Conservation (phyloP, 2,329 filamentous ascomycete genomes). For the Penicillium sp. region DNA sequence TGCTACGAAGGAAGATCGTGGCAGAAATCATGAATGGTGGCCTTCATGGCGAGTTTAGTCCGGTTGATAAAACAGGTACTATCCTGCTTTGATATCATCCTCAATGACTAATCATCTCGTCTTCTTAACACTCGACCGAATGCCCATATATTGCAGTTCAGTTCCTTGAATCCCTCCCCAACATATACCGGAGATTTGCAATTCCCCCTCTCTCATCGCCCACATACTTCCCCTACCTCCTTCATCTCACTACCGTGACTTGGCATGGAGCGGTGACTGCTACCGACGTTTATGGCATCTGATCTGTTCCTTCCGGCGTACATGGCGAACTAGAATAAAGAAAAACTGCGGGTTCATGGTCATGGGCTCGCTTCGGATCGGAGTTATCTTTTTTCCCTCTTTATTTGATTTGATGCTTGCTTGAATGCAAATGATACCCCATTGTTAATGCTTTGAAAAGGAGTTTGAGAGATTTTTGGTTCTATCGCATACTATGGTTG, state of each 20-base stretch:
- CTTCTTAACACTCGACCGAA: not conserved
- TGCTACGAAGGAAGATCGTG: conserved; percentile 48
- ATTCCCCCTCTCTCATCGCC: not conserved
- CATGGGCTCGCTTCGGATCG: not conserved
- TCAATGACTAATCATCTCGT: not conserved
- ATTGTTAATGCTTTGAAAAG: conserved; percentile 4
- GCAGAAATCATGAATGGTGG: conserved; percentile 49
- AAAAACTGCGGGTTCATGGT: conserved; percentile 6
- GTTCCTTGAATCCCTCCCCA: not conserved
- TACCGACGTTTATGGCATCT: conserved; percentile 6
- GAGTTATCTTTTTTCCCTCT: not conserved
- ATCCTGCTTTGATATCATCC: conserved; percentile 22
- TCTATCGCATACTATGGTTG: not conserved
- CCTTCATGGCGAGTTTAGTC: conserved; percentile 44
- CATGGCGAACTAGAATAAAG: conserved; percentile 16
- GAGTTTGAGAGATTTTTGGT: not conserved
- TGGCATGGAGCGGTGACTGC: not conserved
- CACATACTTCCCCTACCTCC: not conserved
- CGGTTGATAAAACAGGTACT: conserved; percentile 20
- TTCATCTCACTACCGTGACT: not conserved
- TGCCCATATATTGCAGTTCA: not conserved
- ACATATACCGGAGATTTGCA: not conserved
- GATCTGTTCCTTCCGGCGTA: conserved; percentile 10
- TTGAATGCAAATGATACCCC: conserved; percentile 27
- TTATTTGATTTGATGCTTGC: conserved; percentile 12